Percentiles rank a stretch among this genome's conserved stretches.
Conservation (phyloP, 2,329 filamentous ascomycete species). For the Hymenoscyphus fructigenus region DNA sequence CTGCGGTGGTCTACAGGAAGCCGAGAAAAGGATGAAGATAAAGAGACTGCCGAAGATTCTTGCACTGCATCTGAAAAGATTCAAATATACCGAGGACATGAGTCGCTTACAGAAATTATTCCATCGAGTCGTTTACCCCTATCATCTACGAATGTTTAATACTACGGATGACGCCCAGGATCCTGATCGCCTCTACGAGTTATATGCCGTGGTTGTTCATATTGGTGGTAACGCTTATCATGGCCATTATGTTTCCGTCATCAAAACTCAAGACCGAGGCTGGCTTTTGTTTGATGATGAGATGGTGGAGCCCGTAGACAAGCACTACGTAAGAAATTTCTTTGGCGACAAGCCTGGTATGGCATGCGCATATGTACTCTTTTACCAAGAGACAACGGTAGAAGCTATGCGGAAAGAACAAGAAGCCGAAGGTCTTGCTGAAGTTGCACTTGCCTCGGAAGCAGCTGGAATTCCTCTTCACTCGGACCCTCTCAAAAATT, state of each 20-base stretch:
- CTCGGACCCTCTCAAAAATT: slow-evolving; percentile 38
- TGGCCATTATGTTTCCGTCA: slow-evolving; percentile 95
- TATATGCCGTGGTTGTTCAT: slow-evolving; percentile 96
- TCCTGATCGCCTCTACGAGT: slow-evolving; percentile 88
- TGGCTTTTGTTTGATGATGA: slow-evolving; percentile 98
- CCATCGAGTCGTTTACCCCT: slow-evolving; percentile 94
- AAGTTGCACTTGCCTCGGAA: slow-evolving; percentile 59
- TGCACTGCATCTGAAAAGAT: slow-evolving; percentile 90
- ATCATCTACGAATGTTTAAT: slow-evolving; percentile 94
- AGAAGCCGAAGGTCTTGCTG: slow-evolving; percentile 67
- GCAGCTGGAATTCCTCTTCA: slow-evolving; percentile 53
- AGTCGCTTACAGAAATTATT: slow-evolving; percentile 94
- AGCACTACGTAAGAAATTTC: slow-evolving; percentile 93
- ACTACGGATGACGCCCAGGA: slow-evolving; percentile 95
- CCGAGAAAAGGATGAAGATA: slow-evolving; percentile 99
- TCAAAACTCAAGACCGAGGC: slow-evolving; percentile 93
- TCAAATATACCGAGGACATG: slow-evolving; percentile 97
- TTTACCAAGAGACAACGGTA: slow-evolving; percentile 88
- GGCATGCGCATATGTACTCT: slow-evolving; percentile 94
- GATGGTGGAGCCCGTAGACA: slow-evolving; percentile 97
- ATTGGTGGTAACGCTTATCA: slow-evolving; percentile 97
- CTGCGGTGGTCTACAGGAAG: slow-evolving; percentile 93
- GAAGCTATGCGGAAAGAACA: slow-evolving; percentile 73
- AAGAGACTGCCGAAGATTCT: slow-evolving; percentile 90
- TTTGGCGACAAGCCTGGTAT: slow-evolving; percentile 90